These are phyloP conservation scores for Camellia oleifera DNA, from an alignment of 179 eudicot genomes.

Conservation along the genomic window DNA sequence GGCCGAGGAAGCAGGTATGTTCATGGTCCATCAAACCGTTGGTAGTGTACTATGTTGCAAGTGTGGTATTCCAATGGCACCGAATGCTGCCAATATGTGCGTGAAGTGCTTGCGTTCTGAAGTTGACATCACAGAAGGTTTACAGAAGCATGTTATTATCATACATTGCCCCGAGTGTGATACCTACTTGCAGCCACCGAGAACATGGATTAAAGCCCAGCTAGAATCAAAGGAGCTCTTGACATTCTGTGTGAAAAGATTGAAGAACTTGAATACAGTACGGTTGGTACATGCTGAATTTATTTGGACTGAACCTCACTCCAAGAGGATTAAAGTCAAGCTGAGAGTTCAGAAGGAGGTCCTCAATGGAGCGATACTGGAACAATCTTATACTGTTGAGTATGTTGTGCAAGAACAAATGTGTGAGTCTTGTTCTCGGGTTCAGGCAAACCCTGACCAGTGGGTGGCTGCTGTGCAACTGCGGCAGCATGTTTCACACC, in stretches of 20 bases:
- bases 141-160: conserved; percentile 51
- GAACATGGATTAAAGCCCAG: conserved; percentile 51
- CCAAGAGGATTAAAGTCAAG: conserved; percentile 53
- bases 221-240: conserved; percentile 55
- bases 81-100: conserved; percentile 79
- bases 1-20: conserved; percentile 54
- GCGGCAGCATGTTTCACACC: conserved; percentile 55
- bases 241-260: conserved; percentile 48
- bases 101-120: conserved; percentile 56
- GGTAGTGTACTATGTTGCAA: conserved; percentile 69
- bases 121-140: conserved; percentile 68
- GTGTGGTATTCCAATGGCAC: conserved; percentile 61
- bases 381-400: conserved; percentile 43
- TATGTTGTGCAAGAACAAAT: conserved; percentile 48
- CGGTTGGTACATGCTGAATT: conserved; percentile 46
- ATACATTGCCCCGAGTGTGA: conserved; percentile 51
- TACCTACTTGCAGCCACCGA: conserved; percentile 65
- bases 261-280: conserved; percentile 49
- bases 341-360: conserved; percentile 56
- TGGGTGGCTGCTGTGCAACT: conserved; percentile 67
- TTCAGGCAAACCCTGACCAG: conserved; percentile 52
- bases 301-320: conserved; percentile 47
- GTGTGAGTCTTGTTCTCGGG: conserved; percentile 53
- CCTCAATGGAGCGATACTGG: conserved; percentile 44
- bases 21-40: conserved; percentile 44